Evolutionary conservation across 108 stramenopile genomes (phyloP).

Genomic region (Licmophora abbreviata): DNA sequence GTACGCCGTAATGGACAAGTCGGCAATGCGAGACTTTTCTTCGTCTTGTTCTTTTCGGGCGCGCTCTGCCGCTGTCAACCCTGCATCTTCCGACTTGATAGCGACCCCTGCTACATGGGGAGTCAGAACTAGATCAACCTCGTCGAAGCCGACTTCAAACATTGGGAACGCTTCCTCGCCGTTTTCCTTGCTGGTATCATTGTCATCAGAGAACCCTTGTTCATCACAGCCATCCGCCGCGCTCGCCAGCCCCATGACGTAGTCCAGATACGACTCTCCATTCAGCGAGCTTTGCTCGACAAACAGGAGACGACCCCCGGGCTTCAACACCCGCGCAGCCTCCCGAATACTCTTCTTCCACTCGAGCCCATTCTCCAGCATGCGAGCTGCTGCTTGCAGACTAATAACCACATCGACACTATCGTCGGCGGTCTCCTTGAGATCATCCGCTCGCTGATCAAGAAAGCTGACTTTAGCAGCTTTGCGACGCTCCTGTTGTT

Average conservation of each 20-base stretch:
- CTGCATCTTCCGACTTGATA: conserved; percentile 64
- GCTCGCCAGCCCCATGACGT: conserved; percentile 34
- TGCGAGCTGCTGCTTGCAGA: conserved; percentile 50
- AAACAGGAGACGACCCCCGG: conserved; percentile 79
- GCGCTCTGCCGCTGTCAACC: conserved; percentile 44
- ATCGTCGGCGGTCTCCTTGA: conserved; percentile 50
- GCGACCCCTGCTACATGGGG: conserved; percentile 84
- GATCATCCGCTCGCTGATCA: conserved; percentile 63
- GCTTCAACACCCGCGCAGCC: conserved; percentile 75
- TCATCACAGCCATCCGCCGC: conserved; percentile 10
- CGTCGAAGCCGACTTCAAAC: conserved; percentile 75
- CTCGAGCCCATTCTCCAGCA: conserved; percentile 72
- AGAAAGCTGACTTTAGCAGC: conserved; percentile 24
- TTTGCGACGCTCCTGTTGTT: conserved; percentile 53
- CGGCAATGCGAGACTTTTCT: conserved; percentile 63
- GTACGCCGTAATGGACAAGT: conserved; percentile 68
- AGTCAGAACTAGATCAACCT: conserved; percentile 64
- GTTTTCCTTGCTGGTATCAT: conserved; percentile 16
- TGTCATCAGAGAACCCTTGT: too few relatives aligned
- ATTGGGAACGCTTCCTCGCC: conserved; percentile 27
- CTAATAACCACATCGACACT: conserved; percentile 73
- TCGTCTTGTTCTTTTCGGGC: conserved; percentile 24
- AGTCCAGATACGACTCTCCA: conserved; percentile 66
- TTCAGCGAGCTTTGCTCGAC: conserved; percentile 59
- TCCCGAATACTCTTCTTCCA: conserved; percentile 71